phyloP scores from a whole-genome alignment of 2,329 filamentous ascomycete species.

The Penicillium hesseltinei region DNA sequence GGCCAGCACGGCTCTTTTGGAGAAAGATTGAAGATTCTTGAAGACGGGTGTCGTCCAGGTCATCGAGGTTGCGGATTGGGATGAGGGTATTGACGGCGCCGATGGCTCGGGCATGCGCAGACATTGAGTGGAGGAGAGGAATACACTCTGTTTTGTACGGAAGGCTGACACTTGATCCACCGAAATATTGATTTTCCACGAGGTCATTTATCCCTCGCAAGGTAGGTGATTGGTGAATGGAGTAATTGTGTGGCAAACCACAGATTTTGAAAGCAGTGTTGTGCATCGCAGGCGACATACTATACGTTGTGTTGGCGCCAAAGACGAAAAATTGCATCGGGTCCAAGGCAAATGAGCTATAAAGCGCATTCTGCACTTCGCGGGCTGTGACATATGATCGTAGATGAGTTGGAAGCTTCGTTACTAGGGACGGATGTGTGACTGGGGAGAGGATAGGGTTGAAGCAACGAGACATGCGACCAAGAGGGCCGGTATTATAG shows the following conservation, averaged over 20 bases:
- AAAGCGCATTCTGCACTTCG: constrained; percentile 65
- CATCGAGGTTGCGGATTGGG: constrained; percentile 59
- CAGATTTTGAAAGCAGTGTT: constrained; percentile 65
- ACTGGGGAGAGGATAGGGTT: constrained; percentile 65
- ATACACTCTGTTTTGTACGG: constrained; percentile 74
- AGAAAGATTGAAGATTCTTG: constrained; percentile 56
- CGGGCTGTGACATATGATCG: constrained; percentile 58
- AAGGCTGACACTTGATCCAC: constrained; percentile 68
- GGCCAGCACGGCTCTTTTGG: constrained; percentile 63
- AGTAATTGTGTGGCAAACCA: constrained; percentile 67
- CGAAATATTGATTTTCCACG: constrained; percentile 65
- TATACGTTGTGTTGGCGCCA: constrained; percentile 70
- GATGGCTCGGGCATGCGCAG: constrained; percentile 70
- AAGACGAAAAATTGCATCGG: constrained; percentile 71
- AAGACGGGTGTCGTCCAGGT: constrained; percentile 54
- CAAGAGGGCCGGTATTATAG: constrained; percentile 64
- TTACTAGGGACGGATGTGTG: constrained; percentile 49
- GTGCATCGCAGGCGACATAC: constrained; percentile 75
- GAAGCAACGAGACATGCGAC: constrained; percentile 64
- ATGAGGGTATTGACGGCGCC: constrained; percentile 75
- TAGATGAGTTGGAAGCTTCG: constrained; percentile 44
- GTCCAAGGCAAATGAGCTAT: constrained; percentile 65
- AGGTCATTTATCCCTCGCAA: constrained; percentile 64
- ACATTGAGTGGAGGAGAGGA: constrained; percentile 63
- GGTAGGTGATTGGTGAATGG: constrained; percentile 61